Base-by-base conservation (phyloP, 2,329 filamentous ascomycete species). In the Endocalyx cinctus region DNA sequence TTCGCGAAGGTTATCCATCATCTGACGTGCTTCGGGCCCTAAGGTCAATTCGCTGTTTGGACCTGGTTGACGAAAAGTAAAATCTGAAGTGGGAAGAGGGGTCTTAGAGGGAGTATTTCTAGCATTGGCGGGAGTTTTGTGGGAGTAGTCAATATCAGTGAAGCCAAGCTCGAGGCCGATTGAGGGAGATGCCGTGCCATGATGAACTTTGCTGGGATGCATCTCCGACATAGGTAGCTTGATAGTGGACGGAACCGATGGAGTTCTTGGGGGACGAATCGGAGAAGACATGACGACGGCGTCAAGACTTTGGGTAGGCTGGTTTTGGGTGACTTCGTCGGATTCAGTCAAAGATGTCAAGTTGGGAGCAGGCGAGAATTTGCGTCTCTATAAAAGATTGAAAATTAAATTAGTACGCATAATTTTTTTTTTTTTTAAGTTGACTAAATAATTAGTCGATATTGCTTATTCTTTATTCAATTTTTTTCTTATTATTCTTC, bases 191-290 rank as follows among this genome's bases (percentile, higher is more conserved):
- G 84, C 85, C 41, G 79, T 83, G 15, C 84, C 89, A 44, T 77
- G 72, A 37, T 92, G 87, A 36, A 79, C 77, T 55, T 84, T 85
- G 65, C 84, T 85, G 7, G 90, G 90, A 56, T 96, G 89, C 89
- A 96, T 96, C 58, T 95, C 88, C 39, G 81, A 78, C 43, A 73
- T 72, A 29, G 82, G 68, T 16, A 87, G 84, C 63, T 84, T 83
- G 46, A 83, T 66, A 5, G 79, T 72, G 4, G 79, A 78, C 11
- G 72, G 74, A 25, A 77, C 76, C 25, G 69, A 71, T 5, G 87
- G 87, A 2, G 84, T 82, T 48, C 58, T 46, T 31, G 65, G 55
- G 31, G 49, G 46, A 27, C 50, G 52, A 37, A 48, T 41, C 7
- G 62, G 55, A 17, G 62, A 64, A 14, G 63, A 61, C 38, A 54